Evolutionary conservation across 768 basidiomycete species (phyloP).

Genomic region (Mycena epipterygia): DNA sequence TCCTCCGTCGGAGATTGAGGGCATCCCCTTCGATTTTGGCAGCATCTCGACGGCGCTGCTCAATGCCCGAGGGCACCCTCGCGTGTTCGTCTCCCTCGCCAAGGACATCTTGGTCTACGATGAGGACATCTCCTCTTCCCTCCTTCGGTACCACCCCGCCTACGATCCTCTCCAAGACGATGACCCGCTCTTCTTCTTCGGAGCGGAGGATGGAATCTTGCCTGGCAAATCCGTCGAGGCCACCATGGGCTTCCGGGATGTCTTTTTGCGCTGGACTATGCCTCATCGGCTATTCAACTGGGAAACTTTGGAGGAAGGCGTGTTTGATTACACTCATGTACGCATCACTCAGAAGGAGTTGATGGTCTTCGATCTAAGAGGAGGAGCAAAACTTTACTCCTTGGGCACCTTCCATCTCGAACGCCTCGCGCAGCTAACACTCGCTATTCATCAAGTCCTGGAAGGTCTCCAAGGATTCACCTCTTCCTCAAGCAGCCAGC

Average conservation of each 20-base stretch:
- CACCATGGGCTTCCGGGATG: background rate
- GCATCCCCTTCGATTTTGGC: background rate
- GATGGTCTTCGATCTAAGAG: background rate
- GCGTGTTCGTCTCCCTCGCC: background rate
- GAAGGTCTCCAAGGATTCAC: background rate
- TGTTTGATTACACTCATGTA: background rate
- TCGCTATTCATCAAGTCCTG: constrained; percentile 4
- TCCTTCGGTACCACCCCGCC: background rate
- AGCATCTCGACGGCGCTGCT: background rate
- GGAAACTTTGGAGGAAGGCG: background rate
- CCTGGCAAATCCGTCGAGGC: constrained; percentile 8
- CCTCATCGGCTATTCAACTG: background rate
- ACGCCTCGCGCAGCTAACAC: background rate
- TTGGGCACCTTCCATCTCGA: background rate
- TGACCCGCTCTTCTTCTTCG: constrained; percentile 15
- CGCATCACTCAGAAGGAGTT: background rate
- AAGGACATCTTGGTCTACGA: background rate
- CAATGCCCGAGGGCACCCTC: background rate
- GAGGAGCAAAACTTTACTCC: background rate
- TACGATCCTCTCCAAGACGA: background rate
- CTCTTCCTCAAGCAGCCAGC: fast-evolving
- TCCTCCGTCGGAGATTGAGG: background rate
- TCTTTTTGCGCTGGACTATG: constrained; percentile 2
- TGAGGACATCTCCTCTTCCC: background rate
- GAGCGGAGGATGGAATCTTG: background rate